A percentile compares a stretch with the other conserved stretches of the same genome.
phyloP scores from a whole-genome alignment of 768 basidiomycete genomes.

The Phanerodontia chrysosporium region DNA sequence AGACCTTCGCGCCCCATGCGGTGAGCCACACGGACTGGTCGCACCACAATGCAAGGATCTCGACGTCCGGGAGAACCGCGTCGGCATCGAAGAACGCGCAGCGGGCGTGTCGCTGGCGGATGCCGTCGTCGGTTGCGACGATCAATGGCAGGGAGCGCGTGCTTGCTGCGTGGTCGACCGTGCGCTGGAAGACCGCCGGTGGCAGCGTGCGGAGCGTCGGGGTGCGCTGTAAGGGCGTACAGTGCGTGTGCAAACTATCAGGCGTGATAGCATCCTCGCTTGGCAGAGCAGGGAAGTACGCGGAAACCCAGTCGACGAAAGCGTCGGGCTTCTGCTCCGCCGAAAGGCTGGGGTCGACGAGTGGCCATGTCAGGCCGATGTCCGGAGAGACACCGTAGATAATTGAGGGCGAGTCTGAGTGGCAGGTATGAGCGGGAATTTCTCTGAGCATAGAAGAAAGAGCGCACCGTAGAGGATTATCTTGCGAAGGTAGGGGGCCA shows the following conservation, averaged over 20 bases:
- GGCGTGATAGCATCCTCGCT: background rate
- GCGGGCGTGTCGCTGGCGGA: background rate
- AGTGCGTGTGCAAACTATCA: background rate
- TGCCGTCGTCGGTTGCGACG: background rate
- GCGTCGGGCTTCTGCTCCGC: background rate
- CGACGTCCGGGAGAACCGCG: background rate
- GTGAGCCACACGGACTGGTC: background rate
- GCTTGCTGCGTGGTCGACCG: background rate
- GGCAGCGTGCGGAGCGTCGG: background rate
- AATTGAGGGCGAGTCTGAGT: background rate
- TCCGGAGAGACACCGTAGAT: background rate
- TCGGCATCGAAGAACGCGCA: background rate
- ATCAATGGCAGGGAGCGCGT: background rate
- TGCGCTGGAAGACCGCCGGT: background rate
- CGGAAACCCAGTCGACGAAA: background rate
- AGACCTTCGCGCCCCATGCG: background rate
- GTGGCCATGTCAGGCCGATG: background rate
- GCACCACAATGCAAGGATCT: slow-evolving; percentile 2
- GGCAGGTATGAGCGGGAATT: background rate
- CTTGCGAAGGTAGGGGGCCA: background rate
- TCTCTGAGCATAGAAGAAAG: background rate
- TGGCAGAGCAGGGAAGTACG: background rate
- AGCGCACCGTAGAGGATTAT: slow-evolving; percentile 8
- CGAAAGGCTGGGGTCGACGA: background rate
- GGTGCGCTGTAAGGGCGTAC: background rate